Conservation (phyloP, 1,139 yeast genomes). For the Yamadazyma spencermartinsiae region DNA sequence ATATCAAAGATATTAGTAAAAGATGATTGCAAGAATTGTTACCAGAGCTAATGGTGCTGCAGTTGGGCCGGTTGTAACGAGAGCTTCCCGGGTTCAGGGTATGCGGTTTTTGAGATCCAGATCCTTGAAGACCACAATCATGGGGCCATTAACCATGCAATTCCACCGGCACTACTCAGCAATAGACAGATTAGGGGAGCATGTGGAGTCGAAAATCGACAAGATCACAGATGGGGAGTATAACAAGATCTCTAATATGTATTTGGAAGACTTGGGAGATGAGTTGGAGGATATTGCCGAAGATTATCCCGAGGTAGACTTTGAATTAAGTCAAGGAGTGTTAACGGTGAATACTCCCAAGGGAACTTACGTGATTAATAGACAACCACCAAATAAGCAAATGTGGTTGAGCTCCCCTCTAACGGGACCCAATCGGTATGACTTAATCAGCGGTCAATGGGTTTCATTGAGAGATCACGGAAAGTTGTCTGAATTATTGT, state of each 20-base stretch:
- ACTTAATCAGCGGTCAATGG: constrained; percentile 60
- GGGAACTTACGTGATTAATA: constrained; percentile 86
- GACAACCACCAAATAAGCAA: constrained; percentile 92
- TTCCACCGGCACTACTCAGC: too few species aligned
- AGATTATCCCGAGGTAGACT: constrained; percentile 59
- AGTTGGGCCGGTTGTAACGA: too few species aligned
- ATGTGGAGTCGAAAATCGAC: constrained; percentile 51
- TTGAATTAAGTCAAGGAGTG: constrained; percentile 85
- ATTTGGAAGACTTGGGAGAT: constrained; percentile 64
- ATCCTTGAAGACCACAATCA: too few species aligned
- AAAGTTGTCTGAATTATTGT: constrained; percentile 47
- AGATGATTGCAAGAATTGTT: too few species aligned
- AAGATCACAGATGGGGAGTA: constrained; percentile 50
- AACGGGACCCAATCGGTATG: constrained; percentile 84
- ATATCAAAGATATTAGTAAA: too few species aligned
- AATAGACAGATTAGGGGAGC: constrained; percentile 37
- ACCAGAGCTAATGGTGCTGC: too few species aligned
- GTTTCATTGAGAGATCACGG: constrained; percentile 57
- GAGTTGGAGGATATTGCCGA: constrained; percentile 66
- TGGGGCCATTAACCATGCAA: too few species aligned
- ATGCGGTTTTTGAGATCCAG: too few species aligned
- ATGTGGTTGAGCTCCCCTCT: constrained; percentile 90
- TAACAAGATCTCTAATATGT: constrained; percentile 57
- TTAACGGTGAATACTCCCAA: constrained; percentile 61
- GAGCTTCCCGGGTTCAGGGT: background rate